Conservation (phyloP, 1,139 yeast species). For the Kodamaea sp. region DNA sequence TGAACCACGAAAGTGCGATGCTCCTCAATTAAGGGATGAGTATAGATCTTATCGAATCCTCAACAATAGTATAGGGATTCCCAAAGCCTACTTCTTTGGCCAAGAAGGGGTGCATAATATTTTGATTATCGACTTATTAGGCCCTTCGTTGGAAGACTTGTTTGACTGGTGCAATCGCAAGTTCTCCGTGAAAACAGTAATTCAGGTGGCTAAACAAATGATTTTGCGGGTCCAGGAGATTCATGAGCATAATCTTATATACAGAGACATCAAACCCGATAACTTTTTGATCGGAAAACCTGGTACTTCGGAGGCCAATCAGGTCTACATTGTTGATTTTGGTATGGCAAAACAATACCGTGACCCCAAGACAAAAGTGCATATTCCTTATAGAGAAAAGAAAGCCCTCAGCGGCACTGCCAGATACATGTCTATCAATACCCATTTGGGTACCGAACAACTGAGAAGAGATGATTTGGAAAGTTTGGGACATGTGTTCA, state of each 20-base stretch:
- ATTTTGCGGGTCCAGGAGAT: slow-evolving; percentile 63
- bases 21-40: slow-evolving; percentile 79
- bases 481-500: slow-evolving; percentile 63
- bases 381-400: slow-evolving; percentile 63
- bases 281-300: slow-evolving; percentile 73
- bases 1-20: slow-evolving; percentile 78
- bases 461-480: slow-evolving; percentile 65
- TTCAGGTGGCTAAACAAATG: slow-evolving; percentile 77
- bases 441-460: slow-evolving; percentile 66
- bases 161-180: slow-evolving; percentile 82
- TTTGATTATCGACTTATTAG: slow-evolving; percentile 68
- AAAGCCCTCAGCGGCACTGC: slow-evolving; percentile 68
- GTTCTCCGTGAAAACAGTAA: slow-evolving; percentile 68
- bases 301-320: slow-evolving; percentile 61
- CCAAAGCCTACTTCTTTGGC: slow-evolving; percentile 76
- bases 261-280: slow-evolving; percentile 78
- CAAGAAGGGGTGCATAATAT: slow-evolving; percentile 81
- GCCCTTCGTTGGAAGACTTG: slow-evolving; percentile 76
- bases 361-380: slow-evolving; percentile 59
- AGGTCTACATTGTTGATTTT: slow-evolving; percentile 49
- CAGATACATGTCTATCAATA: slow-evolving; percentile 64
- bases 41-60: slow-evolving; percentile 71
- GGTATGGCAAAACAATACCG: slow-evolving; percentile 72
- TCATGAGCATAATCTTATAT: slow-evolving; percentile 69
- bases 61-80: slow-evolving; percentile 63